phyloP scores from a whole-genome alignment of 257 asterid genomes.

The Solanum lycopersicoides region DNA sequence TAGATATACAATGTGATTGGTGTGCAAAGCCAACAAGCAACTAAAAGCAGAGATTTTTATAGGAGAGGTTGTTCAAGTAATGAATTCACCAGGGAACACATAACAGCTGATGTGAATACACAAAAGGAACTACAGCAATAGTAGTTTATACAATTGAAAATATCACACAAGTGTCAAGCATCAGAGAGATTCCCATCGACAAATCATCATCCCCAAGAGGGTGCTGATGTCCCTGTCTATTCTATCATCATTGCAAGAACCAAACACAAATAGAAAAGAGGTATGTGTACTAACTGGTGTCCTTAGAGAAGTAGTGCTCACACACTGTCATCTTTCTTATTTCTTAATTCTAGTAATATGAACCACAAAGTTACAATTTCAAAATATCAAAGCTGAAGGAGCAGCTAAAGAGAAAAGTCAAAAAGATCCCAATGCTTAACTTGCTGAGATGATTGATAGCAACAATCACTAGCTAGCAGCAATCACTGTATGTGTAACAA shows the following conservation, averaged over 20 bases:
- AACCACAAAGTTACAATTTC: not conserved
- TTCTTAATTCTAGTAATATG: not conserved
- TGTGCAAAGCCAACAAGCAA: not conserved
- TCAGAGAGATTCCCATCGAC: constrained; percentile 80
- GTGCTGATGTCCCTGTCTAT: constrained; percentile 82
- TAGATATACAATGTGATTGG: not conserved
- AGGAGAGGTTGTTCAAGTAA: not conserved
- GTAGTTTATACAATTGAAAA: not conserved
- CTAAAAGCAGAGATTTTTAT: not conserved
- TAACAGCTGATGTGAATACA: not conserved
- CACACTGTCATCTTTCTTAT: not conserved
- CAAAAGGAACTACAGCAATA: not conserved
- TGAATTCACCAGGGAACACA: not conserved
- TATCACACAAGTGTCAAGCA: constrained; percentile 5
- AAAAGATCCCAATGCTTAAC: not conserved
- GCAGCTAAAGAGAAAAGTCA: not conserved
- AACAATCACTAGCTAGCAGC: not conserved
- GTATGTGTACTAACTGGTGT: not conserved
- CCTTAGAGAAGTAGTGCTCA: not conserved
- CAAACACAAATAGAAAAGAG: not conserved
- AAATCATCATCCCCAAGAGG: constrained; percentile 30
- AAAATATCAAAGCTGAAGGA: not conserved
- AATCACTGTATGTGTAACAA: not conserved
- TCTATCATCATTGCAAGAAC: constrained; percentile 39
- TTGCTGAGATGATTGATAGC: constrained; percentile 19